These are phyloP conservation scores for Zymoseptoria passerinii DNA, from an alignment of 2,329 filamentous ascomycete species.

Conservation along the genomic window DNA sequence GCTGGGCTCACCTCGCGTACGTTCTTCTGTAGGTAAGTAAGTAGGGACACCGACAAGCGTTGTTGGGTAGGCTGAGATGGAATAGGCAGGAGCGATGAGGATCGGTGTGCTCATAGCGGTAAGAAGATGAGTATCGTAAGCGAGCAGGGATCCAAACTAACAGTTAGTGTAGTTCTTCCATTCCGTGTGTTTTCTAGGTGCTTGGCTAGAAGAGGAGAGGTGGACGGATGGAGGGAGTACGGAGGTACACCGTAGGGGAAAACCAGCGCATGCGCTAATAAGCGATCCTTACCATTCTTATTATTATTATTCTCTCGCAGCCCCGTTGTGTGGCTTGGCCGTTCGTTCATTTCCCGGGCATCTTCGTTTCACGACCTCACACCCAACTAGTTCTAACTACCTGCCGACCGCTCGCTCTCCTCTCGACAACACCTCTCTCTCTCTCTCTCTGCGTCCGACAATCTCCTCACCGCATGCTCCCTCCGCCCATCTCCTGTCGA, in stretches of 20 bases:
- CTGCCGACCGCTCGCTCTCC: conserved; percentile 1
- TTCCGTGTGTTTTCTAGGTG: background rate
- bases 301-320: too few species aligned
- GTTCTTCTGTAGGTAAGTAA: too few species aligned
- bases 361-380: too few species aligned
- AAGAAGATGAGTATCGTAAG: background rate
- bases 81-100: background rate
- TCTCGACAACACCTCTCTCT: conserved; percentile 7
- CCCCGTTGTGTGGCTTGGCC: too few species aligned
- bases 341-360: too few species aligned
- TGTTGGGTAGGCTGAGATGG: background rate
- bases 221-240: background rate
- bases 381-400: too few species aligned
- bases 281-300: too few species aligned
- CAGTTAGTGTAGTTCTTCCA: background rate
- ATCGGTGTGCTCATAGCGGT: background rate
- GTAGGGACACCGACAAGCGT: background rate
- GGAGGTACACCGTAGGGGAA: too few species aligned
- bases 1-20: too few species aligned
- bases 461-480: background rate
- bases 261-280: background rate
- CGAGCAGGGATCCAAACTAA: background rate
- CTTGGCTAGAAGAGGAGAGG: background rate
- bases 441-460: too few species aligned
- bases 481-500: background rate